Evolutionary conservation across 306 rosid genomes (phyloP), one percentile per base, ranked within the genome.

Genomic region (Parietaria judaica): DNA sequence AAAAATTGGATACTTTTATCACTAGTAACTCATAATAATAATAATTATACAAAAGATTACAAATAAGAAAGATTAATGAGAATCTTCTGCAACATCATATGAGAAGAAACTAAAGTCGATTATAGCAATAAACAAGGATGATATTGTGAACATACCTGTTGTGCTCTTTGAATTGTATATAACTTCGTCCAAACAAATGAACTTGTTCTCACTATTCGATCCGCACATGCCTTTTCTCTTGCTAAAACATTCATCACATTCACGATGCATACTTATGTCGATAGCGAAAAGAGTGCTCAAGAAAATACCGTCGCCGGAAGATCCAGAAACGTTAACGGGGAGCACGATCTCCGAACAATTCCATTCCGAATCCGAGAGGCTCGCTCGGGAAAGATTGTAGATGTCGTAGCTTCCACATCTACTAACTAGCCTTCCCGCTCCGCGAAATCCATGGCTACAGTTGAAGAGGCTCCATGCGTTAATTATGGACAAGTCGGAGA

Each of bases 291-390:
- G 6, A 14, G 23, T 6, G n/a, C 8, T 13, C 13, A 2, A 35
- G n/a, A n/a, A n/a, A n/a, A 13, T 12, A 2, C 2, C 6, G 4
- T 9, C 4, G 36, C 7, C 4, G 83, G 89, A 65, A 80, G 79
- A 7, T 5, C 8, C 36, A 65, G 54, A n/a, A 6, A 49, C 8
- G 44, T 39, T 7, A 39, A 39, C n/a, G 4, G 44, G 44, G 7
- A 39, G 44, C 7, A 3, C 5, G 44, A 39, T 39, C 5, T 7
- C 44, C 4, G 81, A 64, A 64, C 79, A 72, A n/a, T n/a, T 36
- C 8, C 3, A 8, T 38, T 57, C n/a, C n/a, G n/a, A n/a, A n/a
- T n/a, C 63, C 35, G 62, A 61, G 41, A 61, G 39, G 14, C 48
- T 37, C 0, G 44, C 7, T 6, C 7, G 4, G 13, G 1, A 43